Evolutionary conservation across 805 yeast genomes (phyloP), one percentile per base, ranked within the genome.

Genomic region (Diddensiella caesifluorescens): DNA sequence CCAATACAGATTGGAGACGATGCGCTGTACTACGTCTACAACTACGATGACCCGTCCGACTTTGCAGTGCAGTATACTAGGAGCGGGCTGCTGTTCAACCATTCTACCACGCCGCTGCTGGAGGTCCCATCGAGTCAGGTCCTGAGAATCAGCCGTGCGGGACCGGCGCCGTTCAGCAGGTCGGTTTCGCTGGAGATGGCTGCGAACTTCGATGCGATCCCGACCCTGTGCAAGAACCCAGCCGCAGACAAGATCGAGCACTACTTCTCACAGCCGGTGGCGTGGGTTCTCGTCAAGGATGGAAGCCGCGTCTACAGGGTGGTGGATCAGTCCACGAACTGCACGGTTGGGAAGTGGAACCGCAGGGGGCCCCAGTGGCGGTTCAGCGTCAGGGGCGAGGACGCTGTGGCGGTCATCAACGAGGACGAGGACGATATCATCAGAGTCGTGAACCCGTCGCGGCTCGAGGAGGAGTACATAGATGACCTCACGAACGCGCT

Each of bases 281-380:
- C 48, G 22, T 52, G 54, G 54, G 23, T 38, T 9, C 39, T 52
- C 18, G 38, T 39, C 22, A 38, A 29, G 20, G 48, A 45, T 3
- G 27, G 35, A 2, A 23, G 35, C 5, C 15, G 34, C 3, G 28
- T 31, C 5, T 51, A 27, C 35, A 31, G 32, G 16, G 44, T 52
- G 3, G 39, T 51, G 5, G 56, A 52, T 23, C 48, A 48, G 27
- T 34, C 50, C 22, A 52, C 56, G 4, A 35, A 35, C 38, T 15
- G 31, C 15, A 27, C 42, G 4, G 38, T 52, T 12, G 56, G 56
- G 19, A 32, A 32, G 21, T 52, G 56, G 56, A 27, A 23, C 38
- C 13, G 16, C 30, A 20, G 23, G 16, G 28, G 19, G 19, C 21
- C 16, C 9, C 20, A 12, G 13, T 43, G 50, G 50, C 12, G 18